Conservation (phyloP, 176 grass and related monocot species). For the Ampelocalamus luodianensis region DNA sequence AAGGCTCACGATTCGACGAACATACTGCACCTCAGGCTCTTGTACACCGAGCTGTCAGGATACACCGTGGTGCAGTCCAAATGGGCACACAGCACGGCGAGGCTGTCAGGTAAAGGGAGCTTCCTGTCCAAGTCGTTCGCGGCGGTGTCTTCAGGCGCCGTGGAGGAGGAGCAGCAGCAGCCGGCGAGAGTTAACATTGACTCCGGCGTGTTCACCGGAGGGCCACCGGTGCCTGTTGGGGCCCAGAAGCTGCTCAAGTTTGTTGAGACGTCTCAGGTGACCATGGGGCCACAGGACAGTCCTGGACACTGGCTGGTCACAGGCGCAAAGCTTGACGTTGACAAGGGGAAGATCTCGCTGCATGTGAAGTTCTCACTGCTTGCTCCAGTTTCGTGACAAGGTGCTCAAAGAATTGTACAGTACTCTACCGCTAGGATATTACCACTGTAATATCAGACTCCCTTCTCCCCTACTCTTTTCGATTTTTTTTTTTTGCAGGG, state of each 20-base stretch:
- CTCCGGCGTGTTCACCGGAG: slow-evolving; percentile 69
- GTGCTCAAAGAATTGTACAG: slow-evolving; percentile 29
- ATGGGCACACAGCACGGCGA: slow-evolving; percentile 52
- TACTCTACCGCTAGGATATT: neutral
- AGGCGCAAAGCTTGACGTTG: slow-evolving; percentile 75
- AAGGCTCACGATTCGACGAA: slow-evolving; percentile 41
- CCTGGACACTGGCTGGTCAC: slow-evolving; percentile 94
- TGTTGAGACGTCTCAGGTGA: slow-evolving; percentile 73
- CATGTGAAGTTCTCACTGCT: slow-evolving; percentile 91
- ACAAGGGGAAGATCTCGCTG: slow-evolving; percentile 83
- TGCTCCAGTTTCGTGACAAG: slow-evolving; percentile 53
- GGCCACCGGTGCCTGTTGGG: slow-evolving; percentile 67
- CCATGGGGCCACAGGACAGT: slow-evolving; percentile 72
- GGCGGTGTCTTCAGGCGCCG: slow-evolving; percentile 8
- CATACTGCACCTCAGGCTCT: slow-evolving; percentile 74
- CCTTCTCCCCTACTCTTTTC: neutral
- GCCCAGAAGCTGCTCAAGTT: slow-evolving; percentile 74
- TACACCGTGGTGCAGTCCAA: slow-evolving; percentile 64
- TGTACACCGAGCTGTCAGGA: slow-evolving; percentile 65
- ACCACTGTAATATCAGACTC: neutral
- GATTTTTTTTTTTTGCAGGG: neutral
- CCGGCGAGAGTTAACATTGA: slow-evolving; percentile 45
- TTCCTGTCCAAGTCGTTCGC: slow-evolving; percentile 58
- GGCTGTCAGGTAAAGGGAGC: slow-evolving; percentile 55
- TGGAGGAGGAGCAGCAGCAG: slow-evolving; percentile 32